These are phyloP conservation scores for Polytrichum commune DNA, from an alignment of 225 moss, liverwort and hornwort genomes.

Conservation along the genomic window DNA sequence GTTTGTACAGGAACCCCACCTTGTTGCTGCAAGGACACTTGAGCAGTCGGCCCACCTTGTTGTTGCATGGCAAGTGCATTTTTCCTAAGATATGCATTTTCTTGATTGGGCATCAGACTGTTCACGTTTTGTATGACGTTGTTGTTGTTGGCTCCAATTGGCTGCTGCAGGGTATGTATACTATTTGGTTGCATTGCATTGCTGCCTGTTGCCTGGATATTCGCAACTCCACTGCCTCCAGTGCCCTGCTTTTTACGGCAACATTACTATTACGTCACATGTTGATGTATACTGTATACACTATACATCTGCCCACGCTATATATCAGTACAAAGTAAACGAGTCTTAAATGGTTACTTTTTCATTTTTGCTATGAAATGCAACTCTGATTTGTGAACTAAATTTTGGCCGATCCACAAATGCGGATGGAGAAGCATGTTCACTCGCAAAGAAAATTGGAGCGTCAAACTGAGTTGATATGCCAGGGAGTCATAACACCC, in stretches of 20 bases:
- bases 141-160: conserved; percentile 1
- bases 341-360: too few relatives aligned
- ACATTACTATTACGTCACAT: too few relatives aligned
- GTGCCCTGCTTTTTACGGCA: conserved; percentile 17
- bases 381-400: too few relatives aligned
- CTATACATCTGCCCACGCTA: too few relatives aligned
- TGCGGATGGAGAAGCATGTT: too few relatives aligned
- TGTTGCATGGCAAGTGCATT: background rate
- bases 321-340: too few relatives aligned
- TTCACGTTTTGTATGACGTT: background rate
- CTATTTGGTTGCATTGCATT: conserved; percentile 2
- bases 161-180: background rate
- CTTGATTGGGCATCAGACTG: conserved; percentile 3
- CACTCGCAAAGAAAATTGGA: too few relatives aligned
- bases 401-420: too few relatives aligned
- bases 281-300: too few relatives aligned
- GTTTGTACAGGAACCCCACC: background rate
- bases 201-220: background rate
- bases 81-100: background rate
- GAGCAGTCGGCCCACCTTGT: background rate
- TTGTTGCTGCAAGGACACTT: background rate
- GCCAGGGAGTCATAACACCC: too few relatives aligned
- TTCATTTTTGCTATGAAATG: too few relatives aligned
- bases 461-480: too few relatives aligned
- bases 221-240: conserved; percentile 10